Conservation (phyloP, 1,284 basidiomycete genomes). For the Rhodotorula sp. region DNA sequence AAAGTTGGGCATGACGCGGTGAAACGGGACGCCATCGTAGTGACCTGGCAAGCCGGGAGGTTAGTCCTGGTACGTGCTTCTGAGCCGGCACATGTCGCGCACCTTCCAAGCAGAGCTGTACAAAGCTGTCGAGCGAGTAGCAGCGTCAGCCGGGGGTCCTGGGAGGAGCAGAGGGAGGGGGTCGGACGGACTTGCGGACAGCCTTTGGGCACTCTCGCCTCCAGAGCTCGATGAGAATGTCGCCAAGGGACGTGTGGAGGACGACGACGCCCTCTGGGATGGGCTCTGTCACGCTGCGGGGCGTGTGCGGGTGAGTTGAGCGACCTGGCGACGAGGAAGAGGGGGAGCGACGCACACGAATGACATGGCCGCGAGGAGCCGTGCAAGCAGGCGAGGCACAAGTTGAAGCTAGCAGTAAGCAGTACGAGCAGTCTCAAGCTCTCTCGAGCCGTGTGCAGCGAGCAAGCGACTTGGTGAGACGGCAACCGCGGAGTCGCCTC, state of each 20-base stretch:
- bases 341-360: constrained; percentile 1
- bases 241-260: constrained; percentile 84
- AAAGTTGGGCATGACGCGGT: constrained; percentile 56
- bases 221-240: constrained; percentile 89
- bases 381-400: too few species aligned
- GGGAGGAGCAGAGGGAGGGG: constrained; percentile 55
- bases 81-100: neutral
- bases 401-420: too few species aligned
- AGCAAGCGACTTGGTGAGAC: too few species aligned
- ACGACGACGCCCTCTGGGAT: constrained; percentile 59
- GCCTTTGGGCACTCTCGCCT: constrained; percentile 90
- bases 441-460: too few species aligned
- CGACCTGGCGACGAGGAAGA: neutral
- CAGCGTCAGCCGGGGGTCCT: constrained; percentile 2
- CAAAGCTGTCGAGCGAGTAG: constrained; percentile 23
- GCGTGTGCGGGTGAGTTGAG: neutral
- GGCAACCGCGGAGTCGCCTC: too few species aligned
- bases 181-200: constrained; percentile 75
- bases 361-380: neutral
- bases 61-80: too few species aligned
- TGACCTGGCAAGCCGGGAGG: constrained; percentile 70
- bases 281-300: constrained; percentile 41
- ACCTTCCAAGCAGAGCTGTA: constrained; percentile 45
- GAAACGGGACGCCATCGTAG: constrained; percentile 92
- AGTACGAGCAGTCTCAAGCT: neutral